Evolutionary conservation across 305 asterid genomes (phyloP), one percentile per base, ranked within the genome.

Genomic region (Monarda citriodora): DNA sequence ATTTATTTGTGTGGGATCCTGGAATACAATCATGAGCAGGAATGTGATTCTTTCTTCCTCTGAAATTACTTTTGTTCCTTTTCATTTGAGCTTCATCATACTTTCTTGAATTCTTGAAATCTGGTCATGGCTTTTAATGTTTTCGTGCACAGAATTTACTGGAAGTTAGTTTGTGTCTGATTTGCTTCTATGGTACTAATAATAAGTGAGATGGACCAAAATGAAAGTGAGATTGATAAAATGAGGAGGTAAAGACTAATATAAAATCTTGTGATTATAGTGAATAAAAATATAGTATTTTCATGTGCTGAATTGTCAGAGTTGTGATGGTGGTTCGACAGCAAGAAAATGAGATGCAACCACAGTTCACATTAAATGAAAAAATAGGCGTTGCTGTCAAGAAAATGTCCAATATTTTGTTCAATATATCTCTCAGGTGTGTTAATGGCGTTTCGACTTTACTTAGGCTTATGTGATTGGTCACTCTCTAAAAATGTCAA

Each of bases 1-100:
- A 55, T 70, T 66, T 60, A 37, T 73, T 67, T 64, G 69, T 65
- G 68, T 69, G 76, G 66, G 64, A 29, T 29, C 32, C 32, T 29
- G 32, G 32, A 18, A 42, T 58, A 23, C 63, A 41, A 26, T 56
- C 21, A 21, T 58, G 38, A 59, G 29, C 44, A 13, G 42, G 31
- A 59, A 59, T 59, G 17, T 8, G 42, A 58, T 58, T 58, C 53
- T 25, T 58, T 44, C 53, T 59, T 45, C 8, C 42, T 29, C 63
- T 17, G 6, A 25, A 44, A 23, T 23, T 26, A 0, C 18, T 9
- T 41, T 44, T 26, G 7, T 3, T 22, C 6, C 26, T 14, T 16
- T 29, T 40, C 12, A 16, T n/a, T 34, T 10, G 2, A 34, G 12
- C 12, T 40, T 40, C n/a, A 40, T 14, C 1, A 7, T 13, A 40